These are phyloP conservation scores for Trichoderma atroviride DNA, from an alignment of 2,329 filamentous ascomycete genomes.

Conservation along the genomic window DNA sequence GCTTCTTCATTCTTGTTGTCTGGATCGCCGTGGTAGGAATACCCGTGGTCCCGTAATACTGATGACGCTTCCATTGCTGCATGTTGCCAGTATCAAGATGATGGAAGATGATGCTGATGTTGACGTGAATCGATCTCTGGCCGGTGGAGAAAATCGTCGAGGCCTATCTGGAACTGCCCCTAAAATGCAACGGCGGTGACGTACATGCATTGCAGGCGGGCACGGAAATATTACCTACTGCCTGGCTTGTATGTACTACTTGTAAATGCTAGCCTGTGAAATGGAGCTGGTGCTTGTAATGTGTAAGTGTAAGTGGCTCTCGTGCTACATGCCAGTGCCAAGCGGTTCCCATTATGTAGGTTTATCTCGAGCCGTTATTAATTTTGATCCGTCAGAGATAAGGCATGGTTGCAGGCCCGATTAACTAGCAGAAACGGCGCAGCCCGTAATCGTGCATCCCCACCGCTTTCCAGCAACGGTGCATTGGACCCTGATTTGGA, in stretches of 20 bases:
- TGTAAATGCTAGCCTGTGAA: background rate
- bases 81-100: background rate
- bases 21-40: background rate
- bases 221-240: background rate
- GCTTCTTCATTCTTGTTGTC: background rate
- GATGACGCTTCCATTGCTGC: background rate
- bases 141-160: background rate
- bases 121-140: constrained; percentile 10
- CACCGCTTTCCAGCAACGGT: background rate
- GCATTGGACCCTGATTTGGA: constrained; percentile 25
- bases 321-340: constrained; percentile 3
- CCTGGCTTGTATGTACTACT: background rate
- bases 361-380: constrained; percentile 26
- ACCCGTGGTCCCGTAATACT: background rate
- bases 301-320: background rate
- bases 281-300: background rate
- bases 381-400: constrained; percentile 28
- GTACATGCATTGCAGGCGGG: constrained; percentile 1
- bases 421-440: constrained; percentile 26
- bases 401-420: constrained; percentile 27
- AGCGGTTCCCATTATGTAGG: constrained; percentile 14
- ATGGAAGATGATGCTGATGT: background rate
- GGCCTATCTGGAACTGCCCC: background rate
- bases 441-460: constrained; percentile 5
- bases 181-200: constrained; percentile 16